Percentiles rank a stretch among this genome's conserved stretches.
Evolutionary conservation across 495 filamentous ascomycete species (phyloP).

Genomic region (Xylaria sp.): DNA sequence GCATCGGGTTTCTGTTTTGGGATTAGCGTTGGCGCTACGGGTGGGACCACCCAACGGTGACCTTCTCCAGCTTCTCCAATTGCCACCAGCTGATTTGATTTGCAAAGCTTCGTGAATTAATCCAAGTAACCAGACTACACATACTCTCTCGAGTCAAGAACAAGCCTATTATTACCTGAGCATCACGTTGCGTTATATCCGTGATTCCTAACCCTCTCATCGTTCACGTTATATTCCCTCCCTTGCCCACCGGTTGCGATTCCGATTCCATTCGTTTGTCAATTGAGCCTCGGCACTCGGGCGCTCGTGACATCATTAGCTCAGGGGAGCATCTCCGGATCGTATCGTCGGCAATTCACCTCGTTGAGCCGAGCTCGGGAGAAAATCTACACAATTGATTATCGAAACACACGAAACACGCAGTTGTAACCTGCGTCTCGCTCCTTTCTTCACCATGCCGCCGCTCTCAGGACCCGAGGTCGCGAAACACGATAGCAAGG

Average conservation of each 20-base stretch:
- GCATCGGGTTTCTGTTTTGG: constrained; percentile 13
- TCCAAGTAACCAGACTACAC: background rate
- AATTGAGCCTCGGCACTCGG: background rate
- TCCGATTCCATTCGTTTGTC: background rate
- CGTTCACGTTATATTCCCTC: too few species aligned
- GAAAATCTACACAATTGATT: background rate
- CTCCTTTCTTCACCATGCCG: constrained; percentile 18
- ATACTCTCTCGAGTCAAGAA: background rate
- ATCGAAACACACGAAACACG: background rate
- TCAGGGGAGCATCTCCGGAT: constrained; percentile 4
- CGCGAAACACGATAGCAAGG: constrained; percentile 28
- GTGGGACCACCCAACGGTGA: background rate
- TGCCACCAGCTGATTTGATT: constrained; percentile 12
- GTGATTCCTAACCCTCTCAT: background rate
- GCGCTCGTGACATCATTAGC: constrained; percentile 15
- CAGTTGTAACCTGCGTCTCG: background rate
- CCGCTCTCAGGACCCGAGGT: constrained; percentile 29
- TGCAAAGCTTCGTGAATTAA: constrained; percentile 5
- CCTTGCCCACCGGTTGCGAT: background rate
- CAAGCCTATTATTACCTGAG: background rate
- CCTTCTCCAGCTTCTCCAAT: constrained; percentile 22
- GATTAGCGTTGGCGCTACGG: background rate
- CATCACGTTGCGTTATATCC: background rate
- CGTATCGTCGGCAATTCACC: constrained; percentile 10
- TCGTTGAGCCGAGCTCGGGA: background rate